Conservation (phyloP, 495 filamentous ascomycete genomes). For the Xylaria palmicola region DNA sequence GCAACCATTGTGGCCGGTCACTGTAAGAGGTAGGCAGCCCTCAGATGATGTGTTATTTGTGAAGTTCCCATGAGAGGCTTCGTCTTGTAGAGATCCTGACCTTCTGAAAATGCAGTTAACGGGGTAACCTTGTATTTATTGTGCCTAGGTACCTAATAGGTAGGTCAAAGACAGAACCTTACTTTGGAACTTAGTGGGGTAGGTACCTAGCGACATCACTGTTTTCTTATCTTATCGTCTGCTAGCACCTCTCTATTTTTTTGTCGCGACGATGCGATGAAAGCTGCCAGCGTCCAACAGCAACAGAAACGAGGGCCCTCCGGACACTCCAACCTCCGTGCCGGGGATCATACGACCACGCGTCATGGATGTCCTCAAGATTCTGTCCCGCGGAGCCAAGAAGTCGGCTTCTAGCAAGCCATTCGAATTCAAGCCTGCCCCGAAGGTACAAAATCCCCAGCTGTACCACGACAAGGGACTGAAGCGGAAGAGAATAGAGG, state of each 20-base stretch:
- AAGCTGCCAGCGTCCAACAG: neutral
- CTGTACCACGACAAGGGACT: constrained; percentile 50
- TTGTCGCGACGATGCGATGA: neutral
- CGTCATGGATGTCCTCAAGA: constrained; percentile 65
- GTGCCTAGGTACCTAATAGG: no score
- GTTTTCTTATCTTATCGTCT: constrained; percentile 10
- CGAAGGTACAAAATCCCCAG: constrained; percentile 45
- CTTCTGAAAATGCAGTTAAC: no score
- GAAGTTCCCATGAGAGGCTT: no score
- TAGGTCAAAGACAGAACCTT: no score
- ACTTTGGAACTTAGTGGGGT: no score
- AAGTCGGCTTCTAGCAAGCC: constrained; percentile 27
- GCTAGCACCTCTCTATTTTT: neutral
- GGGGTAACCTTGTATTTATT: no score
- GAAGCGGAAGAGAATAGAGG: constrained; percentile 51
- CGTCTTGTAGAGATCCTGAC: no score
- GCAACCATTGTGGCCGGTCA: neutral
- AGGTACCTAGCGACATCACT: no score
- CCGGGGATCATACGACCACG: neutral
- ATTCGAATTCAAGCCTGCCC: constrained; percentile 27
- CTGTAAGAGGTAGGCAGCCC: no score
- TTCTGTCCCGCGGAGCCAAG: constrained; percentile 65
- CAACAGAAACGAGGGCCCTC: neutral
- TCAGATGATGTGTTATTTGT: no score
- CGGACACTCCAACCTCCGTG: neutral